Base-by-base conservation (phyloP, 129 eudicot species). In the Saposhnikovia divaricata region DNA sequence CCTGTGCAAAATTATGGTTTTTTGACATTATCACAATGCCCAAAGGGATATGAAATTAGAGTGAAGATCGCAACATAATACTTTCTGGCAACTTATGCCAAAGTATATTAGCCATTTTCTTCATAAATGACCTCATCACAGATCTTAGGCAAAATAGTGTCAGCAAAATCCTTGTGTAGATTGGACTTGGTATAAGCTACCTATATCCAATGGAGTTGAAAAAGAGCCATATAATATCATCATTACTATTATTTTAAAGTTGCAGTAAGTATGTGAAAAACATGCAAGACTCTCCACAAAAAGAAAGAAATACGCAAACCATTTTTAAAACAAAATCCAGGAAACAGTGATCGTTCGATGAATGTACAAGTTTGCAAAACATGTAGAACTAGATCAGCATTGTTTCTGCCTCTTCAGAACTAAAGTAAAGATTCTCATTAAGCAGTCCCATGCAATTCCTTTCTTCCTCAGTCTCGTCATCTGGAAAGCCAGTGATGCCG, bases 341-440 rank as follows among this genome's bases (percentile, higher is more conserved):
- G 37, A 61, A n/a, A 61, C 34, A 9, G 6, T 7, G 11, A 59
- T 8, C 21, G 13, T 9, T n/a, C 25, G 69, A 61, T 61, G 9
- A 8, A 61, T 61, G 69, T 61, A n/a, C 69, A 61, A 61, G 69
- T 61, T 61, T 59, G 68, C 68, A 59, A 59, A 31, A n/a, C 68
- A 61, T 61, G 9, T 61, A 9, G 31, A 61, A 25, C 69, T 10
- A 25, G 69, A 61, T 61, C 16, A 25, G 6, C 66, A 25, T 61
- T 21, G 34, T 61, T 28, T n/a, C 69, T 61, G 34, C 37, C 69
- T 9, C 34, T 3, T 15, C 14, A 25, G 16, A 61, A 61, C 69
- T 10, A 23, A 23, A 61, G 15, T 10, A 9, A 9, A 61, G 10
- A 25, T 61, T 61, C 69, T 9, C 15, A 61, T 13, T 61, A 61